phyloP scores from a whole-genome alignment of 129 eudicot species.

The Escallonia rubra region DNA sequence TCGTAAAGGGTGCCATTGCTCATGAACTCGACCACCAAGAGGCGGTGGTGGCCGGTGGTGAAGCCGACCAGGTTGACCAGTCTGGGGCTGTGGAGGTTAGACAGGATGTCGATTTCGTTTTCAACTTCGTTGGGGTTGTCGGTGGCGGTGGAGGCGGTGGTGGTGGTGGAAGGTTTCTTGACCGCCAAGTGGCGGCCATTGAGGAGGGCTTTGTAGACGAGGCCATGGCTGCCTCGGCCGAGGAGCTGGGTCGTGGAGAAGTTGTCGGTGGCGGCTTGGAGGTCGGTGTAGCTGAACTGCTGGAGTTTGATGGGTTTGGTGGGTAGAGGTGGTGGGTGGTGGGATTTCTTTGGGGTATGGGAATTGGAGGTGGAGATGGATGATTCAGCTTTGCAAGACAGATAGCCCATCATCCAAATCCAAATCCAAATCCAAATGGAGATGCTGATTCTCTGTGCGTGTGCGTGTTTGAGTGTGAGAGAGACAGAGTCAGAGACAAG shows the following conservation, averaged over 20 bases:
- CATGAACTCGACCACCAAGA: slow-evolving; percentile 84
- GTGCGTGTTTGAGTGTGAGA: too few relatives aligned
- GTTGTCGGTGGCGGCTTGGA: slow-evolving; percentile 66
- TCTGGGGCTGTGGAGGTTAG: slow-evolving; percentile 61
- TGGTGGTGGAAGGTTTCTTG: slow-evolving; percentile 53
- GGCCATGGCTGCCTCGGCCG: slow-evolving; percentile 95
- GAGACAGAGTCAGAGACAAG: too few relatives aligned
- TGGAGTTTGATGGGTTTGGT: slow-evolving; percentile 44
- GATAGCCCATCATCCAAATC: slow-evolving; percentile 48
- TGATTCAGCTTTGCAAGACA: slow-evolving; percentile 73
- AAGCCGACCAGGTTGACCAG: slow-evolving; percentile 77
- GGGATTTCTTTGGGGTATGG: slow-evolving; percentile 16
- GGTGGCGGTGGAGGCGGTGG: background rate
- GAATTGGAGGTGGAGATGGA: slow-evolving; percentile 39
- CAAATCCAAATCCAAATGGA: background rate
- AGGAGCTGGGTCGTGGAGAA: slow-evolving; percentile 76
- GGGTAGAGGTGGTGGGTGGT: slow-evolving; percentile 2
- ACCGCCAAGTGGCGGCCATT: slow-evolving; percentile 80
- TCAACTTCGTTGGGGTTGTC: slow-evolving; percentile 54
- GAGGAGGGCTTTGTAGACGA: slow-evolving; percentile 81
- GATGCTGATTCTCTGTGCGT: too few relatives aligned
- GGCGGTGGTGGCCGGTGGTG: slow-evolving; percentile 40
- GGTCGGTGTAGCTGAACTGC: slow-evolving; percentile 65
- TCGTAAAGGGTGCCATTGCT: slow-evolving; percentile 77
- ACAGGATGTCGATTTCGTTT: slow-evolving; percentile 68